Conservation (phyloP, 2,329 filamentous ascomycete genomes). For the Fusarium xyrophilum region DNA sequence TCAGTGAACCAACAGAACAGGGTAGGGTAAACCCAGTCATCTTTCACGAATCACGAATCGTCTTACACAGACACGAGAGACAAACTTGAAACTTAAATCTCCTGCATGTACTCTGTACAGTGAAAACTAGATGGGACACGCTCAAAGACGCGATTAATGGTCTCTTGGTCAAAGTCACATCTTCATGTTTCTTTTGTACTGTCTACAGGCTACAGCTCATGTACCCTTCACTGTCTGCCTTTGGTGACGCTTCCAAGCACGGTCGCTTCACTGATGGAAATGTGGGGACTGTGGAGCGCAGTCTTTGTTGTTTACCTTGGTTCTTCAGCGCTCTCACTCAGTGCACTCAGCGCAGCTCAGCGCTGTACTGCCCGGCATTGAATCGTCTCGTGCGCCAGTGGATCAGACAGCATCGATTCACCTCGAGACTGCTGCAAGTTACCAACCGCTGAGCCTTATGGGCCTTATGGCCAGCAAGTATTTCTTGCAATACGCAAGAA, state of each 20-base stretch:
- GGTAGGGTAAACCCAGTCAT: neutral
- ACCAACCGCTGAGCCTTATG: too few species aligned
- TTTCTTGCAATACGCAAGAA: accelerated
- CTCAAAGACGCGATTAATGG: accelerated
- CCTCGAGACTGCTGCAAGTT: accelerated
- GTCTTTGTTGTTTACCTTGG: neutral
- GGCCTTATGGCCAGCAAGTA: neutral
- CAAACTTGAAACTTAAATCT: neutral
- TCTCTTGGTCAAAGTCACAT: accelerated
- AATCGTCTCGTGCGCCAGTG: neutral
- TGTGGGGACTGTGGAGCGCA: neutral
- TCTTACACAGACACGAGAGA: neutral
- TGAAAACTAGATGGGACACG: accelerated
- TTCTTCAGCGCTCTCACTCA: neutral
- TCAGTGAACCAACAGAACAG: neutral
- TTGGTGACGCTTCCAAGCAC: accelerated
- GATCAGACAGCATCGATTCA: neutral
- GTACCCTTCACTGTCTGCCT: neutral
- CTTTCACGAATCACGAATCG: neutral
- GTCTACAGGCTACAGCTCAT: too few species aligned
- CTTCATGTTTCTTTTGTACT: accelerated
- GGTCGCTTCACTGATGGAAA: neutral
- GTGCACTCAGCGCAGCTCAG: too few species aligned
- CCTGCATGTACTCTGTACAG: accelerated
- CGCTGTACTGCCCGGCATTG: neutral